These are phyloP conservation scores for Starmerella riodocensis DNA, from an alignment of 805 yeast genomes.

Conservation along the genomic window DNA sequence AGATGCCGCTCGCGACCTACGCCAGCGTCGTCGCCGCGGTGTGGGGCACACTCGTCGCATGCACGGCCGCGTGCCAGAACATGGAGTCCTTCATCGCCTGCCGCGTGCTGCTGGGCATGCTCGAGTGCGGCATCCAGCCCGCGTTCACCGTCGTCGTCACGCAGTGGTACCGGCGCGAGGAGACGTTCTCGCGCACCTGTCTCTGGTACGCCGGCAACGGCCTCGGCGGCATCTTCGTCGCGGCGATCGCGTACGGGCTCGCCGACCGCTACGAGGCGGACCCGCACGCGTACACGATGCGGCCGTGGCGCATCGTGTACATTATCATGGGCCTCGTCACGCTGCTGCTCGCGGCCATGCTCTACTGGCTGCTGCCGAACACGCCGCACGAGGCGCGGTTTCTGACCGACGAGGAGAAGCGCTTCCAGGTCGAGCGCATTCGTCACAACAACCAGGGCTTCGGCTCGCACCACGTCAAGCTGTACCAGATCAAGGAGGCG, in stretches of 20 bases:
- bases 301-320: slow-evolving; percentile 46
- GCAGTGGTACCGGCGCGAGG: slow-evolving; percentile 40
- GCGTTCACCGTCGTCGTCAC: slow-evolving; percentile 43
- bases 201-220: slow-evolving; percentile 36
- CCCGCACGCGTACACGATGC: not conserved
- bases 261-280: slow-evolving; percentile 27
- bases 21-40: slow-evolving; percentile 35
- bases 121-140: slow-evolving; percentile 44
- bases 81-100: slow-evolving; percentile 36
- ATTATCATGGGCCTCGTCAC: slow-evolving; percentile 50
- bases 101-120: slow-evolving; percentile 37
- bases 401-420: slow-evolving; percentile 34
- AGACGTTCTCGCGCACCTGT: slow-evolving; percentile 35
- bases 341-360: slow-evolving; percentile 36
- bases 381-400: slow-evolving; percentile 33
- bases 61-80: slow-evolving; percentile 34
- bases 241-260: slow-evolving; percentile 8
- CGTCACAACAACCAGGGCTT: slow-evolving; percentile 45
- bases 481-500: slow-evolving; percentile 41
- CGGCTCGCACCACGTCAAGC: slow-evolving; percentile 43
- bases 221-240: slow-evolving; percentile 27
- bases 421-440: slow-evolving; percentile 39
- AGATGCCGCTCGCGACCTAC: slow-evolving; percentile 42
- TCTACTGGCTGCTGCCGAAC: slow-evolving; percentile 43
- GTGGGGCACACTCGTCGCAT: slow-evolving; percentile 47